These are phyloP conservation scores for Ceratocystis huliohia DNA, from an alignment of 2,329 filamentous ascomycete genomes.

Conservation along the genomic window DNA sequence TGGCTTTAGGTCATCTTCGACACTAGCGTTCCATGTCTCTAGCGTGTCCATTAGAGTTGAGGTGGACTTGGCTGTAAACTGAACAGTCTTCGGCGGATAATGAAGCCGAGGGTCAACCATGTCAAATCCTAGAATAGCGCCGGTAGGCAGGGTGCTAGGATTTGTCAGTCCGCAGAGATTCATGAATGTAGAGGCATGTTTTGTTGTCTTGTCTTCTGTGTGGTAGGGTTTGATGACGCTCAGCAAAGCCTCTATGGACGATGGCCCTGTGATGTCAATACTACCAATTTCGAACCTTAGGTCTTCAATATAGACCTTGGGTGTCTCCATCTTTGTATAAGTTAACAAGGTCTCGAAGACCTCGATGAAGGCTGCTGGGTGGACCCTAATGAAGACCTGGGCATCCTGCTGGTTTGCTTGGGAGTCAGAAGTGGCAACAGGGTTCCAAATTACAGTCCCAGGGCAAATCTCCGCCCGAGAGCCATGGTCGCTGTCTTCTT, in stretches of 20 bases:
- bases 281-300: slow-evolving; percentile 54
- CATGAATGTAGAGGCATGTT: slow-evolving; percentile 39
- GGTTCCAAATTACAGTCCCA: slow-evolving; percentile 64
- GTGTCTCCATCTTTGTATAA: slow-evolving; percentile 46
- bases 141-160: slow-evolving; percentile 54
- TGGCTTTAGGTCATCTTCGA: slow-evolving; percentile 39
- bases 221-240: slow-evolving; percentile 48
- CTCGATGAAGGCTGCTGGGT: slow-evolving; percentile 67
- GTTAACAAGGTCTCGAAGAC: slow-evolving; percentile 51
- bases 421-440: slow-evolving; percentile 24
- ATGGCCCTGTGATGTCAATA: slow-evolving; percentile 50
- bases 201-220: slow-evolving; percentile 25
- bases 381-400: slow-evolving; percentile 57
- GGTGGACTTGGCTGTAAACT: slow-evolving; percentile 26
- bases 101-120: slow-evolving; percentile 67
- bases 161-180: slow-evolving; percentile 50
- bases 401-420: slow-evolving; percentile 1
- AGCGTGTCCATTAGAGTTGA: slow-evolving; percentile 44
- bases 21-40: slow-evolving; percentile 46
- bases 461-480: slow-evolving; percentile 51
- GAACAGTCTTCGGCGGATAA: slow-evolving; percentile 53
- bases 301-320: slow-evolving; percentile 52
- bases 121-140: slow-evolving; percentile 59
- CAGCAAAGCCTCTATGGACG: slow-evolving; percentile 64
- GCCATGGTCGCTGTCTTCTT: slow-evolving; percentile 36